phyloP scores from a whole-genome alignment of 2,329 filamentous ascomycete species.

The Clonostachys solani region DNA sequence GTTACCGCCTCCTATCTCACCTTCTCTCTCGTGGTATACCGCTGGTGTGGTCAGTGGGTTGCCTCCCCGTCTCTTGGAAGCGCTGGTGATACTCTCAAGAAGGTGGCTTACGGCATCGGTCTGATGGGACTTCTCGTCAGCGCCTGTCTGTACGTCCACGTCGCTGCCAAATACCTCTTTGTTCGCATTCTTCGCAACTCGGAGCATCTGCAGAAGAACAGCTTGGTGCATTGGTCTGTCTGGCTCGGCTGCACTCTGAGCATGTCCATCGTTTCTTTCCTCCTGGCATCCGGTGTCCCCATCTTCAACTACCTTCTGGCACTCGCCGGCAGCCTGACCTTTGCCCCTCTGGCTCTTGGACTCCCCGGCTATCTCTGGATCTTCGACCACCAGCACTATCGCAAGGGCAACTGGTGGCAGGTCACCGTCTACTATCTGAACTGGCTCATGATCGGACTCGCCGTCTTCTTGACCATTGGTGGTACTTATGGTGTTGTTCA shows the following conservation, averaged over 20 bases:
- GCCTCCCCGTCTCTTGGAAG: constrained; percentile 57
- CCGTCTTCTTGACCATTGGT: constrained; percentile 29
- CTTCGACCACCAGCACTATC: constrained; percentile 24
- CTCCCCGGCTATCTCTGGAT: constrained; percentile 29
- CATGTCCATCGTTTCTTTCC: constrained; percentile 19
- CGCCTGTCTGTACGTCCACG: constrained; percentile 26
- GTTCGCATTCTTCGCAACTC: constrained; percentile 30
- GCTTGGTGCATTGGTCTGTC: constrained; percentile 23
- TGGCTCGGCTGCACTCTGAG: constrained; percentile 26
- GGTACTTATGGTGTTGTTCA: constrained; percentile 39
- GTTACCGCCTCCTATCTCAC: constrained; percentile 53
- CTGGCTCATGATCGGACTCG: constrained; percentile 25
- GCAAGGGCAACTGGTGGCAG: constrained; percentile 16
- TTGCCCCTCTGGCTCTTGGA: constrained; percentile 25
- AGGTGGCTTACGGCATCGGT: constrained; percentile 56
- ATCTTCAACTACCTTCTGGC: constrained; percentile 28
- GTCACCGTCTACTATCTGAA: constrained; percentile 22
- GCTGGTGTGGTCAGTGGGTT: constrained; percentile 58
- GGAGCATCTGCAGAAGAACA: constrained; percentile 26
- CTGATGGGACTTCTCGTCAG: constrained; percentile 41
- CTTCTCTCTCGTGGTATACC: constrained; percentile 57
- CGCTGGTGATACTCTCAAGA: constrained; percentile 55
- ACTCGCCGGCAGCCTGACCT: constrained; percentile 24
- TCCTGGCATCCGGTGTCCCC: constrained; percentile 23
- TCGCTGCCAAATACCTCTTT: constrained; percentile 33